These are phyloP conservation scores for Aphanomyces invadans DNA, from an alignment of 352 stramenopile species.

Conservation along the genomic window DNA sequence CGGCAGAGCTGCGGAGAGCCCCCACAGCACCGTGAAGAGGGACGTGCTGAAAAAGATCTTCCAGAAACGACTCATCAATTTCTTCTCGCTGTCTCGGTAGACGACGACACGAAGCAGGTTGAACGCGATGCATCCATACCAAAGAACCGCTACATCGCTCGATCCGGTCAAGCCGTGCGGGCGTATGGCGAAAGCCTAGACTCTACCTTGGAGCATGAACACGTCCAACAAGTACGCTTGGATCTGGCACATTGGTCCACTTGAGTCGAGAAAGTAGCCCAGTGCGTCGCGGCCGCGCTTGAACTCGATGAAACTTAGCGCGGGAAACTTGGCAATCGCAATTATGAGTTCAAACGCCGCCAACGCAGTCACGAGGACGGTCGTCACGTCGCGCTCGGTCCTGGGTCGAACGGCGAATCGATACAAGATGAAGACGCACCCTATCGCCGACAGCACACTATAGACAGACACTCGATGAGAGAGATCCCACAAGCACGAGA, in stretches of 20 bases:
- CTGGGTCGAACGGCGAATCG: constrained; percentile 33
- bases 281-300: not conserved
- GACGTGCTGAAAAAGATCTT: constrained; percentile 12
- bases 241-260: constrained; percentile 1
- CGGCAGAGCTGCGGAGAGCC: not conserved
- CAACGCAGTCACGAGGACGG: constrained; percentile 31
- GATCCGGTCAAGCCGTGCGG: no score
- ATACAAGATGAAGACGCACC: constrained; percentile 53
- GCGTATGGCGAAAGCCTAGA: no score
- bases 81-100: constrained; percentile 16
- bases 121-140: constrained; percentile 20
- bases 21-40: constrained; percentile 14
- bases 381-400: not conserved
- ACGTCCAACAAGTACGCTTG: constrained; percentile 21
- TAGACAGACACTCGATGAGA: not conserved
- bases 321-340: constrained; percentile 23
- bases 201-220: constrained; percentile 12
- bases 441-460: constrained; percentile 50
- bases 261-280: not conserved
- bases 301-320: not conserved
- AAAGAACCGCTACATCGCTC: constrained; percentile 13
- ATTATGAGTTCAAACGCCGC: constrained; percentile 21
- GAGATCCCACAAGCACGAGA: no score
- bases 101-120: constrained; percentile 23
- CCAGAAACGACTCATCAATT: not conserved